A percentile compares a stretch with the other conserved stretches of the same genome.
phyloP scores from a whole-genome alignment of 2,329 filamentous ascomycete species.

The Colletotrichum sp. region DNA sequence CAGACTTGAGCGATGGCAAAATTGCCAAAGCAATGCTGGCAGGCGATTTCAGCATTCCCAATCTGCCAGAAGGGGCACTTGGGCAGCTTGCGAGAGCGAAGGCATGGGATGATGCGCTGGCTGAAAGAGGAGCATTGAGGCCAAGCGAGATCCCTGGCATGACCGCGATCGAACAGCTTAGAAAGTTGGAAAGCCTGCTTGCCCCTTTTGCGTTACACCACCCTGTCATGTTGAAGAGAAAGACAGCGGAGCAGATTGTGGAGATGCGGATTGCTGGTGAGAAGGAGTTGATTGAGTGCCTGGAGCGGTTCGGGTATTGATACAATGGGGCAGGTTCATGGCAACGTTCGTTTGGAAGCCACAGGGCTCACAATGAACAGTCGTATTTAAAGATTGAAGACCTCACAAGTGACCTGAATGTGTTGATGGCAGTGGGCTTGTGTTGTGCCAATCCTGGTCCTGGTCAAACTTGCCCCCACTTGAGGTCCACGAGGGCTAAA shows the following conservation, averaged over 20 bases:
- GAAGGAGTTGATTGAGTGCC: background rate
- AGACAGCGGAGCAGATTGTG: background rate
- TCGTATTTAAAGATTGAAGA: background rate
- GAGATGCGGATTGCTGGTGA: background rate
- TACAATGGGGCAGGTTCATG: background rate
- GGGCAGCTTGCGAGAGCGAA: background rate
- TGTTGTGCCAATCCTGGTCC: background rate
- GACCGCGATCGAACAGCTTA: background rate
- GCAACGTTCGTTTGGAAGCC: background rate
- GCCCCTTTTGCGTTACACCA: background rate
- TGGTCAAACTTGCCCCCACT: background rate
- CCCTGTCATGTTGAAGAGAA: background rate
- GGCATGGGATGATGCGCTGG: background rate
- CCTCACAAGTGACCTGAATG: background rate
- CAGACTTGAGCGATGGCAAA: conserved; percentile 19
- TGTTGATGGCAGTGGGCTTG: background rate
- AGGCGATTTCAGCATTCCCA: background rate
- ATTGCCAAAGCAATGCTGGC: background rate
- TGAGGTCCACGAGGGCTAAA: background rate
- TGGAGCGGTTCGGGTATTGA: background rate
- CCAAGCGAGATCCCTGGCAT: background rate
- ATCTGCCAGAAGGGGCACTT: background rate
- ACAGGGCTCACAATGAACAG: accelerated
- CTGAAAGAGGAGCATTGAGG: background rate
- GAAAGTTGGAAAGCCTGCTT: background rate